phyloP scores from a whole-genome alignment of 495 filamentous ascomycete species.

The Xylaria telfairii region DNA sequence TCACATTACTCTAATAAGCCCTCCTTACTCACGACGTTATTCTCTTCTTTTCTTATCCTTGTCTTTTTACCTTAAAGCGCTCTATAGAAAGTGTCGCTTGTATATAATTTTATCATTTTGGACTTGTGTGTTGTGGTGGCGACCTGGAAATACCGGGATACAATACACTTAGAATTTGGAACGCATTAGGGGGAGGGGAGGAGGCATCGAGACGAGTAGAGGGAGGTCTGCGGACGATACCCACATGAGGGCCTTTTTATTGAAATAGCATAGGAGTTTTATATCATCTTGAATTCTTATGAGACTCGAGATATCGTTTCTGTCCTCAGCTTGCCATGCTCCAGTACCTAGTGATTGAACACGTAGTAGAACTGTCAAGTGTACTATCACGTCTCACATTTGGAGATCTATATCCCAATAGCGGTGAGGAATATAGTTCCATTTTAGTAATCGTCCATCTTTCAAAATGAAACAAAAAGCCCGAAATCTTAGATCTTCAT shows the following conservation, averaged over 20 bases:
- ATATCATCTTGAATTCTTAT: constrained; percentile 9
- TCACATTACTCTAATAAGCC: neutral
- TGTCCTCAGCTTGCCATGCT: neutral
- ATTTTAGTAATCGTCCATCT: neutral
- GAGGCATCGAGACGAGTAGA: neutral
- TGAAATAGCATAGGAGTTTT: neutral
- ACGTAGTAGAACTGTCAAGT: neutral
- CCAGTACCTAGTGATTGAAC: neutral
- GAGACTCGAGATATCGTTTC: neutral
- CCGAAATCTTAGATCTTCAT: neutral
- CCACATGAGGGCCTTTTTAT: neutral
- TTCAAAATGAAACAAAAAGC: neutral
- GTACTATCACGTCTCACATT: neutral
- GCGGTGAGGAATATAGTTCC: neutral
- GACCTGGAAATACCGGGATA: too few species aligned
- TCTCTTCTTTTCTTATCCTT: constrained; percentile 1
- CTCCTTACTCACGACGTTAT: neutral
- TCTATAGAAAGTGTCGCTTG: neutral
- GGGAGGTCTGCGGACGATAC: constrained; percentile 1
- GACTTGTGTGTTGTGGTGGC: neutral
- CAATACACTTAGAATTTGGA: constrained; percentile 3
- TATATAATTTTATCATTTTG: constrained; percentile 1
- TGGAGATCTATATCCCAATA: neutral
- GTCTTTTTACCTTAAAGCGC: constrained; percentile 1
- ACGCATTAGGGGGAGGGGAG: neutral